Evolutionary conservation across 176 grass and related monocot genomes (phyloP), one percentile per base, ranked within the genome.

Genomic region (Musa schizocarpa): DNA sequence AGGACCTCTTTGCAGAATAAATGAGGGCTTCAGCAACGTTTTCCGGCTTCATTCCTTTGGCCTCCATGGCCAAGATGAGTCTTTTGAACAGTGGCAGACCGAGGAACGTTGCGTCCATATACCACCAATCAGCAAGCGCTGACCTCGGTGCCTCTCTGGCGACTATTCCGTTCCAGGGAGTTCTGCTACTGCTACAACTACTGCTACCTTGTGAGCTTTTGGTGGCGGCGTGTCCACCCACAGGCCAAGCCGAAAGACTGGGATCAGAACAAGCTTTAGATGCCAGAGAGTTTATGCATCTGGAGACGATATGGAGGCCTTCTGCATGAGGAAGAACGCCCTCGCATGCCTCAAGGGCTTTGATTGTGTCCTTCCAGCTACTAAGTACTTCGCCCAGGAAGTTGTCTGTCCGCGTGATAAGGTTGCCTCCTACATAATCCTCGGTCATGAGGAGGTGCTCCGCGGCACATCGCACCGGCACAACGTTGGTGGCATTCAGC

Each of bases 321-420:
- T 91, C 86, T 72, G 89, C 89, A 63, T 69, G 66, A 19, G 81
- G 54, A 53, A 96, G 85, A 48, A 96, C 85, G 64, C 59, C 53
- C 82, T 96, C 89, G 81, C 89, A 92, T 19, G 92, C 81, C 83
- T 85, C 82, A 0, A 96, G 89, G 53, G 89, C 92, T 79, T 85
- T 92, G 80, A 96, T 80, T 59, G 82, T 86, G 65, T 96, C 92
- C 72, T 96, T 85, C 92, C 92, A 96, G 77, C 83, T 86, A 65
- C 77, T 54, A 7, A 96, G 75, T 61, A 89, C 55, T 54, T 72
- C 77, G 72, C 80, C 82, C 3, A 96, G 85, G 87, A 96, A 92
- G 19, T 82, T 82, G 80, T 92, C 92, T 19, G 92, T 77, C 76
- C 80, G 89, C 48, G 87, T 73, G 53, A 96, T 92, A 11, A 96